A percentile compares a stretch with the other conserved stretches of the same genome.
These are phyloP conservation scores for Sistotremastrum suecicum DNA, from an alignment of 768 basidiomycete species.

Conservation along the genomic window DNA sequence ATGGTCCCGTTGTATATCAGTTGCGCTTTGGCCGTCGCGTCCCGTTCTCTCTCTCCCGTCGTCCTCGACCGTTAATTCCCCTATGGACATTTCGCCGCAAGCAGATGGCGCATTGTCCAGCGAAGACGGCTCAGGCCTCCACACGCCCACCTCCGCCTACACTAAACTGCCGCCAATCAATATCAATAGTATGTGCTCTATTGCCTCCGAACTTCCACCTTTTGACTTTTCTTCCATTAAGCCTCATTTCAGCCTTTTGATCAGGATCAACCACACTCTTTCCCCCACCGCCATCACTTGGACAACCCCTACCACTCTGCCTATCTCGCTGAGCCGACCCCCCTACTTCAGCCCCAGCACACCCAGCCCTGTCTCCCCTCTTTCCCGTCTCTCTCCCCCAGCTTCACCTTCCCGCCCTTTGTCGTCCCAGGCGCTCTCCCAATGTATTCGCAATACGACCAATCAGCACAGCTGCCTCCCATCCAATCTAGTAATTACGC, in stretches of 20 bases:
- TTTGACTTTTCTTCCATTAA: constrained; percentile 8
- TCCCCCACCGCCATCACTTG: background rate
- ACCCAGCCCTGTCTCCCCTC: background rate
- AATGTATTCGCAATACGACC: too few species aligned
- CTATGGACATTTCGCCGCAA: too few species aligned
- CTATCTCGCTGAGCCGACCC: background rate
- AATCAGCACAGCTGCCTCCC: too few species aligned
- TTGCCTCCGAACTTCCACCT: background rate
- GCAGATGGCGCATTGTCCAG: constrained; percentile 51
- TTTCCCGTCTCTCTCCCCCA: background rate
- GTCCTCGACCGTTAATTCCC: too few species aligned
- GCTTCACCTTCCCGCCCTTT: constrained; percentile 11
- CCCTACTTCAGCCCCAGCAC: constrained; percentile 22
- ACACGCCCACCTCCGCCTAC: constrained; percentile 50
- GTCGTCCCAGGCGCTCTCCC: too few species aligned
- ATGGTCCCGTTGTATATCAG: too few species aligned
- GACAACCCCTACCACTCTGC: background rate
- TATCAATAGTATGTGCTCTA: background rate
- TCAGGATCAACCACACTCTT: background rate
- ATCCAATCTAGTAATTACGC: too few species aligned
- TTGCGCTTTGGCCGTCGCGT: too few species aligned
- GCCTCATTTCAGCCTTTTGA: constrained; percentile 18
- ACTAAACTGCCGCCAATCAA: background rate
- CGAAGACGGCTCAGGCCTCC: constrained; percentile 63
- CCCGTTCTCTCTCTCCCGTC: too few species aligned